phyloP scores from a whole-genome alignment of 1,139 yeast genomes.

The Geotrichum histeridarum region DNA sequence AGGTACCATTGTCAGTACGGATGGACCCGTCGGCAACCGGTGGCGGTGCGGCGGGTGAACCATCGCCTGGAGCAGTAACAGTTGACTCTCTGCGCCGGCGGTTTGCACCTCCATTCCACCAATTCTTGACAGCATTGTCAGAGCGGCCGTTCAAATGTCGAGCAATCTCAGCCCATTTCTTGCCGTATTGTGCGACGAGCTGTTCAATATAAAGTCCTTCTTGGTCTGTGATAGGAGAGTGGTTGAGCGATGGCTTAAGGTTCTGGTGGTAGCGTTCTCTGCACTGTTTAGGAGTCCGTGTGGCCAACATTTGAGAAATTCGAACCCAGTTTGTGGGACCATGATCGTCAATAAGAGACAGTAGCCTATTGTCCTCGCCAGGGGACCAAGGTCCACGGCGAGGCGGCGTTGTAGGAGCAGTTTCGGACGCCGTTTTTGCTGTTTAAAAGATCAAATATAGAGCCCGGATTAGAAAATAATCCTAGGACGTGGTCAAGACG shows the following conservation, averaged over 20 bases:
- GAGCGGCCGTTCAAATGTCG: slow-evolving; percentile 80
- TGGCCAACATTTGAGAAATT: slow-evolving; percentile 64
- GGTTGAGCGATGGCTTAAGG: slow-evolving; percentile 75
- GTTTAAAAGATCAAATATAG: neutral
- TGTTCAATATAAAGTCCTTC: slow-evolving; percentile 80
- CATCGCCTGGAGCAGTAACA: slow-evolving; percentile 19
- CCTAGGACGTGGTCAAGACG: neutral
- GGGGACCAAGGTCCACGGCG: slow-evolving; percentile 88
- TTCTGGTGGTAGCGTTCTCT: slow-evolving; percentile 90
- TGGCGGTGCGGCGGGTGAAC: slow-evolving; percentile 16
- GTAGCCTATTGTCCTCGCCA: slow-evolving; percentile 68
- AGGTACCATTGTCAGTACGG: neutral
- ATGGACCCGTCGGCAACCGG: neutral
- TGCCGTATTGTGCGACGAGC: slow-evolving; percentile 73
- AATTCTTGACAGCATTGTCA: slow-evolving; percentile 87
- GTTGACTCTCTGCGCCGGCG: slow-evolving; percentile 56
- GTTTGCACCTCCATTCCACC: slow-evolving; percentile 96
- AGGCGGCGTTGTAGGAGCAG: slow-evolving; percentile 19
- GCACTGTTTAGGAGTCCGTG: slow-evolving; percentile 88
- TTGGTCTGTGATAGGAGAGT: slow-evolving; percentile 76
- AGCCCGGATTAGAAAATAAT: neutral
- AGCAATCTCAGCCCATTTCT: slow-evolving; percentile 92
- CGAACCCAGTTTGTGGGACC: slow-evolving; percentile 94
- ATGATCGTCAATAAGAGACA: slow-evolving; percentile 62
- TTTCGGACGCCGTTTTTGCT: slow-evolving; percentile 9